phyloP scores from a whole-genome alignment of 768 basidiomycete species.

The Boletus huronensis region DNA sequence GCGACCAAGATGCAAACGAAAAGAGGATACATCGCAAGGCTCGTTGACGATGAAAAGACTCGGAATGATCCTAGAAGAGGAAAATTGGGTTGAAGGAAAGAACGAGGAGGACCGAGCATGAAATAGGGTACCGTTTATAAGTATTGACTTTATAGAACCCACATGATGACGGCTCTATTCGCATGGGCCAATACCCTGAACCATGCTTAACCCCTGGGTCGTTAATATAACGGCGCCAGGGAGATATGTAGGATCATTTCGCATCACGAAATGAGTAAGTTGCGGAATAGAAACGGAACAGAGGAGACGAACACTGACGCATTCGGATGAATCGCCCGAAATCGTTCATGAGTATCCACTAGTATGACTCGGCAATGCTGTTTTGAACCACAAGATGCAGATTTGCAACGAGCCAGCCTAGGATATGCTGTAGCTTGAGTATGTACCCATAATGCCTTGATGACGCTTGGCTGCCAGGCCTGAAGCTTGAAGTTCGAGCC shows the following conservation, averaged over 20 bases:
- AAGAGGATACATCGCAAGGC: slow-evolving; percentile 20
- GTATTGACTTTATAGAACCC: not conserved
- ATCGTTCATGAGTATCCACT: no score
- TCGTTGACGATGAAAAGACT: not conserved
- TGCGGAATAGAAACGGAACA: not conserved
- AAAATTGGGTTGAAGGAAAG: not conserved
- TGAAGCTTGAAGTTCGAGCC: no score
- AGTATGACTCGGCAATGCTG: not conserved
- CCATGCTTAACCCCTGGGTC: not conserved
- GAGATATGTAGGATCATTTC: not conserved
- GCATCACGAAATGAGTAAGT: not conserved
- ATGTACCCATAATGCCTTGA: no score
- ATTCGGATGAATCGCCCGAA: not conserved
- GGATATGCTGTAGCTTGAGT: not conserved
- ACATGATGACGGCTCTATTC: not conserved
- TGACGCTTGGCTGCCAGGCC: no score
- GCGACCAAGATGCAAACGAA: slow-evolving; percentile 25
- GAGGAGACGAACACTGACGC: not conserved
- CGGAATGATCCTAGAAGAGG: not conserved
- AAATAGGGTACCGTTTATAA: slow-evolving; percentile 4
- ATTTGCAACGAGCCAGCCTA: not conserved
- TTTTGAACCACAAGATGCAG: not conserved
- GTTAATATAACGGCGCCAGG: not conserved
- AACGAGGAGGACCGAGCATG: not conserved
- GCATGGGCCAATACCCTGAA: not conserved